Conservation (phyloP, 208 protist species). For the Trypanosoma platydactyli region DNA sequence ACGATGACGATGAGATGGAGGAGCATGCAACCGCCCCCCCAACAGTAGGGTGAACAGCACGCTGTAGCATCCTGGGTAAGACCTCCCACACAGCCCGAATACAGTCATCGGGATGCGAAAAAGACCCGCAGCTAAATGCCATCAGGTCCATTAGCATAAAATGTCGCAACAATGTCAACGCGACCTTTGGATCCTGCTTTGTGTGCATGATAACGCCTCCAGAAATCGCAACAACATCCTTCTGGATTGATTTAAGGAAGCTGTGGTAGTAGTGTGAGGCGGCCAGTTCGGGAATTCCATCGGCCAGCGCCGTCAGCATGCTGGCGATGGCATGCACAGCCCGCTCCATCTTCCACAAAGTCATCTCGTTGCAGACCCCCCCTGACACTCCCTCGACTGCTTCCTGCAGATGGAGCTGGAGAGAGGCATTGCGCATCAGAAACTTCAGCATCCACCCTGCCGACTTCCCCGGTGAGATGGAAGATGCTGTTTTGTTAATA, state of each 20-base stretch:
- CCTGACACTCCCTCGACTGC: conserved; percentile 16
- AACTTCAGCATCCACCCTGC: conserved; percentile 60
- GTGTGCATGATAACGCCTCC: conserved; percentile 44
- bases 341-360: conserved; percentile 34
- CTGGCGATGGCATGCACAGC: conserved; percentile 33
- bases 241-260: conserved; percentile 45
- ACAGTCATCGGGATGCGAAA: conserved; percentile 9
- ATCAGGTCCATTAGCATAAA: conserved; percentile 50
- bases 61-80: conserved; percentile 32
- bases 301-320: conserved; percentile 34
- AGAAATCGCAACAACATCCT: conserved; percentile 35
- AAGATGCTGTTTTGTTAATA: not conserved
- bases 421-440: conserved; percentile 52
- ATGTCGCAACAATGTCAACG: conserved; percentile 43
- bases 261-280: conserved; percentile 47
- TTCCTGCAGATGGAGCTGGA: conserved; percentile 41
- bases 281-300: conserved; percentile 37
- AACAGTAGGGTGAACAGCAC: not conserved
- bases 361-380: not conserved
- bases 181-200: conserved; percentile 21
- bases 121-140: conserved; percentile 2
- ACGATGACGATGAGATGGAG: not conserved
- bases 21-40: not conserved
- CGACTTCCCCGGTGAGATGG: conserved; percentile 23
- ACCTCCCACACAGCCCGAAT: conserved; percentile 20